Base-by-base conservation (phyloP, 2,329 filamentous ascomycete species). In the Trematosphaeria pertusa region DNA sequence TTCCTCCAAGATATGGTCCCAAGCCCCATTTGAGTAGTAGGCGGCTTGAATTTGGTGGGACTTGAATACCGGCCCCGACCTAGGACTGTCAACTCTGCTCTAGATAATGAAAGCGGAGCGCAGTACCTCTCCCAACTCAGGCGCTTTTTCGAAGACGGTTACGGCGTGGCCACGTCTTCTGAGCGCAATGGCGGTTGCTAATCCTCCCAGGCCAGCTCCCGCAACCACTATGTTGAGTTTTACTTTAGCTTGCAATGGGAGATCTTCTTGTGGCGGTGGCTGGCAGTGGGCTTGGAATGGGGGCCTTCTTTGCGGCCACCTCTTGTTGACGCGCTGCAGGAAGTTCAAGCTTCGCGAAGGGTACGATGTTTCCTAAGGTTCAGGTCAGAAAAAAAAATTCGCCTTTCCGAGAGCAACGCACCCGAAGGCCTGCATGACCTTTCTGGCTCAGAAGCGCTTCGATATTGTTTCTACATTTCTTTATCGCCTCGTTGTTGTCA, bases 11-110 rank as follows among this genome's bases (percentile, higher is more conserved):
- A 35, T 52, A 54, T 3, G 49, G 43, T 3, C 45, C 49, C 8
- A 84, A 59, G 1, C 73, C 73, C 71, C 78, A 82, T 51, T 72
- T 64, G 18, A 74, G 70, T 3, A 84, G 64, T 6, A 81, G 67
- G 3, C 74, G 71, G 2, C 75, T 72, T 1, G 72, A 70, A 31
- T 61, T 61, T 18, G 58, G 56, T 5, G 58, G 58, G 15, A 61
- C 42, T 41, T 61, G 58, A 38, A 61, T 61, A 14, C 58, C 58
- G 4, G 58, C 58, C 10, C 58, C 58, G 43, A 58, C 37, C 24
- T 39, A 5, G 20, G 24, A 28, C n/a, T n/a, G n/a, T 32, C 8
- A 32, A n/a, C 6, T 6, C 17, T 32, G 17, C 12, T n/a, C 11
- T 36, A 10, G 9, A 14, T 6, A 12, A n/a, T 12, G 20, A 26